phyloP scores from a whole-genome alignment of 1,139 yeast species.

The Hyphopichia pseudoburtonii region DNA sequence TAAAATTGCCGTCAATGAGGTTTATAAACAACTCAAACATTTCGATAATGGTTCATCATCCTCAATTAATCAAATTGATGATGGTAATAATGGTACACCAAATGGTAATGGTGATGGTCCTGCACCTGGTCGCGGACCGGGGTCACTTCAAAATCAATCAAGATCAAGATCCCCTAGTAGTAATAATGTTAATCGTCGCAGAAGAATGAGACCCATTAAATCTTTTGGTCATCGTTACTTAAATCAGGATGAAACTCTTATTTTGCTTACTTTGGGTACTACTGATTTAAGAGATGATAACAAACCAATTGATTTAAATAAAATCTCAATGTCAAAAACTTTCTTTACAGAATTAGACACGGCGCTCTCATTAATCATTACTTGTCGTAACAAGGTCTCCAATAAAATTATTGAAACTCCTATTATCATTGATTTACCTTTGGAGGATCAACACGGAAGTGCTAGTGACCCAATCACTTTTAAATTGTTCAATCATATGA shows the following conservation, averaged over 20 bases:
- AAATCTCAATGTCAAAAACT: slow-evolving; percentile 71
- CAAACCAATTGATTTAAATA: slow-evolving; percentile 69
- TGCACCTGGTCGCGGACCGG: neutral
- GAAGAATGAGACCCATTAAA: slow-evolving; percentile 55
- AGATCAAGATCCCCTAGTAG: slow-evolving; percentile 33
- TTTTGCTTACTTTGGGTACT: slow-evolving; percentile 82
- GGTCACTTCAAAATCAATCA: slow-evolving; percentile 8
- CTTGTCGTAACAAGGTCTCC: slow-evolving; percentile 47
- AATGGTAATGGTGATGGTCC: neutral
- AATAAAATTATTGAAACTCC: slow-evolving; percentile 60
- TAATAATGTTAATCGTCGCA: slow-evolving; percentile 14
- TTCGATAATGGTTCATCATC: slow-evolving; percentile 20
- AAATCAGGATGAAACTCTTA: slow-evolving; percentile 59
- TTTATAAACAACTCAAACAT: slow-evolving; percentile 41
- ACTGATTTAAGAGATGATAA: slow-evolving; percentile 67
- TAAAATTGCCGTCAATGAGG: slow-evolving; percentile 34
- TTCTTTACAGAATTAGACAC: slow-evolving; percentile 85
- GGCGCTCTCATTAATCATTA: slow-evolving; percentile 75
- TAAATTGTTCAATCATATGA: slow-evolving; percentile 51
- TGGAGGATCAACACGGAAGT: slow-evolving; percentile 74
- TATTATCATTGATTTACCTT: slow-evolving; percentile 73
- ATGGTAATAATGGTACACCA: slow-evolving; percentile 4
- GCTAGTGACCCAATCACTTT: slow-evolving; percentile 84
- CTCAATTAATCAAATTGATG: slow-evolving; percentile 8
- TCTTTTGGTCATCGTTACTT: slow-evolving; percentile 86